These are phyloP conservation scores for Umbelopsis sp. DNA, from an alignment of 192 early-diverging fungal species.

Conservation along the genomic window DNA sequence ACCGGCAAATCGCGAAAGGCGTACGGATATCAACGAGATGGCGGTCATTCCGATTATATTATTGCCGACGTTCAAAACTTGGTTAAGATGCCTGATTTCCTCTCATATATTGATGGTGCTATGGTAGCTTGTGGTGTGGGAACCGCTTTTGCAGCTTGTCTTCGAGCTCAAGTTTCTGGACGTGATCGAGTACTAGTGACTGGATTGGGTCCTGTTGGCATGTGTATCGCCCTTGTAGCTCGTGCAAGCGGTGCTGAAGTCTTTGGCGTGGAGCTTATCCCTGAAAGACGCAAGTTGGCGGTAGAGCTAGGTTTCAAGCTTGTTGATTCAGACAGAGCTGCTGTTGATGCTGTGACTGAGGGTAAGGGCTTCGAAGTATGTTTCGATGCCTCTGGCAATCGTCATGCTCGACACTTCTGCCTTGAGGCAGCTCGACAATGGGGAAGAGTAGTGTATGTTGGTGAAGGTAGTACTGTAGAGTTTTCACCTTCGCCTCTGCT, in stretches of 20 bases:
- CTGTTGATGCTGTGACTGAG: not conserved
- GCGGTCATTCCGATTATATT: conserved; percentile 17
- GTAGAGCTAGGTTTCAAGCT: not conserved
- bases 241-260: conserved; percentile 14
- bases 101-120: conserved; percentile 10
- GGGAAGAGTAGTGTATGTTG: conserved; percentile 20
- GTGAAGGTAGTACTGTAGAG: conserved; percentile 4
- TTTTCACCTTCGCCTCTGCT: conserved; percentile 21
- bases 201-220: conserved; percentile 15
- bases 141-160: conserved; percentile 13
- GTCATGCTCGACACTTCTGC: conserved; percentile 12
- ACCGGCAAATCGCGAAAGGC: not conserved
- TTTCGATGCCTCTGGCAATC: conserved; percentile 18
- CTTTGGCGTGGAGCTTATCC: not conserved
- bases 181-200: conserved; percentile 11
- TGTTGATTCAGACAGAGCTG: not conserved
- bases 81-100: conserved; percentile 1
- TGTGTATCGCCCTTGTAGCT: conserved; percentile 11
- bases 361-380: conserved; percentile 18
- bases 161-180: conserved; percentile 20
- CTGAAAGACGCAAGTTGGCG: not conserved
- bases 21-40: conserved; percentile 15
- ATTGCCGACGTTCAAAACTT: conserved; percentile 13
- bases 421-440: conserved; percentile 11
- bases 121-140: conserved; percentile 21